A percentile compares a stretch with the other conserved stretches of the same genome.
Conservation (phyloP, 345 rosid genomes). For the Anacardium occidentale region DNA sequence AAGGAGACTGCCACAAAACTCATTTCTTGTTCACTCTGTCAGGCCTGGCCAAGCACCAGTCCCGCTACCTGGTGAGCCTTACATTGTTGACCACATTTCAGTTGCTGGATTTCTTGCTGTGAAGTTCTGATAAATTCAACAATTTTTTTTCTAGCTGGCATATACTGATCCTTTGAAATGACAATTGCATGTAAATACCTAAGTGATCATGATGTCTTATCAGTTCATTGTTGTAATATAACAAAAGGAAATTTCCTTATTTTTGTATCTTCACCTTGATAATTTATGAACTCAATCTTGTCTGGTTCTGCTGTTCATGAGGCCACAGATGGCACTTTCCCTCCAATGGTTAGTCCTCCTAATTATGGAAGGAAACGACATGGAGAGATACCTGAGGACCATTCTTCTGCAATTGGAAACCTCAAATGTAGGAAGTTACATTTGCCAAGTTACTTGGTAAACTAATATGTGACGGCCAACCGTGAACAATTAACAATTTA, state of each 20-base stretch:
- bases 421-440: constrained; percentile 3
- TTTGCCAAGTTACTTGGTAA: background rate
- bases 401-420: constrained; percentile 24
- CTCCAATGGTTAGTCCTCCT: constrained; percentile 27
- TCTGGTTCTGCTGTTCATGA: constrained; percentile 17
- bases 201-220: background rate
- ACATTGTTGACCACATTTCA: background rate
- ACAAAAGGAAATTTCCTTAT: too few species aligned
- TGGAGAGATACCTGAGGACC: constrained; percentile 25
- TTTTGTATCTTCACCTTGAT: too few species aligned
- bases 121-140: background rate
- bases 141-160: background rate
- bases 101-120: constrained; percentile 15
- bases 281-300: background rate
- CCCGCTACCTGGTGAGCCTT: constrained; percentile 26
- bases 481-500: constrained; percentile 7
- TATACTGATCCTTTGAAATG: background rate
- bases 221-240: too few species aligned
- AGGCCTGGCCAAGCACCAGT: constrained; percentile 20
- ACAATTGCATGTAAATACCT: too few species aligned
- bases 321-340: constrained; percentile 31
- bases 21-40: constrained; percentile 5
- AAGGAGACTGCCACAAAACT: constrained; percentile 1
- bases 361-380: constrained; percentile 26
- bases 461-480: constrained; percentile 1